phyloP scores from a whole-genome alignment of 164 flowering plant genomes.

The Amborella trichopoda region DNA sequence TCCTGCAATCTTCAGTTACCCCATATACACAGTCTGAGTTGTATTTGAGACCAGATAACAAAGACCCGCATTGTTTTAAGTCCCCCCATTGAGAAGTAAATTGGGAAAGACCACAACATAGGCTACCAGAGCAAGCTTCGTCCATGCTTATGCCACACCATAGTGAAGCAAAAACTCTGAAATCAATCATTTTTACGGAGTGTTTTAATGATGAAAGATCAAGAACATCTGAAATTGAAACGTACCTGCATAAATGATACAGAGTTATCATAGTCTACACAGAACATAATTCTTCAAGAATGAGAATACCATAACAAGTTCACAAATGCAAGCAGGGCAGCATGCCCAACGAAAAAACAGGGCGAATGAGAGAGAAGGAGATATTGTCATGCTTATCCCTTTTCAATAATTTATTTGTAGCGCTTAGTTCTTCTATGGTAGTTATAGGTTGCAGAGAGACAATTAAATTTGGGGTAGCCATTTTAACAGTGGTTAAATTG shows the following conservation, averaged over 20 bases:
- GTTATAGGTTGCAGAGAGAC: no score
- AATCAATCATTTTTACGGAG: conserved; percentile 47
- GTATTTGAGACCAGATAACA: conserved; percentile 50
- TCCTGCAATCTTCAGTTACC: conserved; percentile 70
- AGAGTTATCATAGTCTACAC: no score
- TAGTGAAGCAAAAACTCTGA: conserved; percentile 46
- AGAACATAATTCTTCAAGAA: no score
- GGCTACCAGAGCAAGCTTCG: conserved; percentile 22
- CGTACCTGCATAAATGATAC: conserved; percentile 42
- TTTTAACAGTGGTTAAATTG: no score
- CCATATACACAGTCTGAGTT: conserved; percentile 53
- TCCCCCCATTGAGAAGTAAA: conserved; percentile 19
- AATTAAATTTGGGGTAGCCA: no score
- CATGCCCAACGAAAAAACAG: no score
- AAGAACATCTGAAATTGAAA: conserved; percentile 77
- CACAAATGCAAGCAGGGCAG: no score
- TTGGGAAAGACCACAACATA: conserved; percentile 12
- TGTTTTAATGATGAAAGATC: conserved; percentile 54
- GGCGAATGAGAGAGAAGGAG: no score
- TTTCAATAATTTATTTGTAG: no score
- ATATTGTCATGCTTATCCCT: no score
- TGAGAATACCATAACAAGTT: no score
- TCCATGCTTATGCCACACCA: conserved; percentile 47
- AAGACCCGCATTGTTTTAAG: conserved; percentile 57
- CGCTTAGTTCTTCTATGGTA: no score